Base-by-base conservation (phyloP, 345 rosid genomes). In the Rhodamnia rubescens region DNA sequence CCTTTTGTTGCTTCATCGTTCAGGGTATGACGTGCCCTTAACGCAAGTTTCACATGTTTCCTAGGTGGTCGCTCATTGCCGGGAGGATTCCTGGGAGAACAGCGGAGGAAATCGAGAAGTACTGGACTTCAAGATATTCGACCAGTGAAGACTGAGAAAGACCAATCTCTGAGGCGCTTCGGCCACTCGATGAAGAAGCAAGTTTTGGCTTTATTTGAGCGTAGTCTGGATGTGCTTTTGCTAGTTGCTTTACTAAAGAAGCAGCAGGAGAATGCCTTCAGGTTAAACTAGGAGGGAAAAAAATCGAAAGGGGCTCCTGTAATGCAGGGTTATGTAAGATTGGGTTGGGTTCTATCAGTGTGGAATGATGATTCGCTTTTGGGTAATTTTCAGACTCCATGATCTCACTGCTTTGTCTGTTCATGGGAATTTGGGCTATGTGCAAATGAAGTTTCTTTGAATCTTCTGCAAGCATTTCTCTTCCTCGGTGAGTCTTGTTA, bases 81-180 rank as follows among this genome's bases (percentile, higher is more conserved):
- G 92, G 92, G 61, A 88, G 92, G 83, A 91, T 91, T 22, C 92
- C 91, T 4, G 91, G 92, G 53, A 86, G 92, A 85, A 88, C 91
- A n/a, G 92, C 91, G 15, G 90, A 87, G 88, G 92, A 91, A 53
- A 91, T 91, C 74, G 89, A 88, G 82, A 87, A 86, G 85, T 91
- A 88, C 54, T 91, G 92, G 92, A 89, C 86, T 75, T 84, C 88
- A 78, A 87, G 91, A 82, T 85, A 87, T 74, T 87, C 92, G 21
- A 89, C 90, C 55, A 88, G 86, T 83, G 59, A 87, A 26, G 81
- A 85, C 44, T 85, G 51, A 85, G 61, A 21, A 32, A 12, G 42
- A 69, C 13, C 27, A 12, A 12, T 18, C 61, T 36, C 52, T 27
- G n/a, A 1, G 56, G 44, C 20, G 85, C 85, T 83, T 32, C 18